Evolutionary conservation across 2,329 filamentous ascomycete genomes (phyloP), one percentile per base, ranked within the genome.

Genomic region (Sarocladium strictum): DNA sequence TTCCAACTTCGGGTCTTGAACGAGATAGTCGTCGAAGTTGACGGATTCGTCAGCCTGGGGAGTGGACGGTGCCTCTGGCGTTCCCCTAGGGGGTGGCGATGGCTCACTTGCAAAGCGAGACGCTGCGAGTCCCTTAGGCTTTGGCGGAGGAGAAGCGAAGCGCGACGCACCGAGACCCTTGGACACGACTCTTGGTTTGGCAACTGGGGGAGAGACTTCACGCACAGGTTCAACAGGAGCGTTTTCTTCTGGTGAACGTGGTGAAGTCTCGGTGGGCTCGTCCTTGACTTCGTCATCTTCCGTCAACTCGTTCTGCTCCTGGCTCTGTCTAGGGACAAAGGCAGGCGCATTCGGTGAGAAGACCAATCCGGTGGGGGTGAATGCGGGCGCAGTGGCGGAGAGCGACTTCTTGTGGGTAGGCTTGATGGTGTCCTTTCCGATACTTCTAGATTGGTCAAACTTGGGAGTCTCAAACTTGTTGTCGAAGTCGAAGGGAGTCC

Each of bases 321-420:
- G 58, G 12, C 60, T 53, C 26, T 63, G 64, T 1, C 37, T 59
- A 1, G 63, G 62, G 26, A 64, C 55, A 35, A 63, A 61, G 57
- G 68, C 56, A 60, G 64, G 58, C 29, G 64, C 50, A 23, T 38
- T 53, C 3, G 50, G 50, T 19, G 50, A 38, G 35, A 53, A 53
- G 47, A 51, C 17, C 26, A 29, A 51, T 9, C 27, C 69, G 17
- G 73, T 71, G 14, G 80, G 78, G 3, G 75, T 78, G 65, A 94
- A 95, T 0, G 87, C 79, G 62, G 81, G 83, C 0, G 89, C 87
- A 15, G 83, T 78, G 3, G 87, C 86, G 33, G 89, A 92, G 23
- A 92, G 74, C 3, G 84, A 84, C 58, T 78, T 77, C 58, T 75
- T 76, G 68, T 67, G 64, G 35, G 52, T 53, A 40, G 53, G 56